Evolutionary conservation across 352 stramenopile species (phyloP).

Genomic region (Globisporangium cederbergense): DNA sequence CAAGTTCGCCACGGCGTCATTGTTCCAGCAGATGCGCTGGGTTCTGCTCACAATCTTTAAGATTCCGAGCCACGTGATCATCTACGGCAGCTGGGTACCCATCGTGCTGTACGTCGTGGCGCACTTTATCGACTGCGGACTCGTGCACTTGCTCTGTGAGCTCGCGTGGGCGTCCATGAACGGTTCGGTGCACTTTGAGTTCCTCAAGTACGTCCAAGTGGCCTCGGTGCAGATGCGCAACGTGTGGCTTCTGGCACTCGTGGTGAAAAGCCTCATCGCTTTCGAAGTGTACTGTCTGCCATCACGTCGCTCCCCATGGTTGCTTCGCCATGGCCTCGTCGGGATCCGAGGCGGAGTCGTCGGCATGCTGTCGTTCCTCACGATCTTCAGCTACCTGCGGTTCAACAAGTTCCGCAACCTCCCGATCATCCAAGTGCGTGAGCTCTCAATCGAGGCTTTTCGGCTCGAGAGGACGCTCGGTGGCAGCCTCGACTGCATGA

Average conservation of each 20-base stretch:
- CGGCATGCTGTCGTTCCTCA: not conserved
- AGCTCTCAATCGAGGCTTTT: not conserved
- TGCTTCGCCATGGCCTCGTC: not conserved
- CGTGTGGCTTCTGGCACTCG: slow-evolving; percentile 15
- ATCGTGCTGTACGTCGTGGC: slow-evolving; percentile 13
- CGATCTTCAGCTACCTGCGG: slow-evolving; percentile 8
- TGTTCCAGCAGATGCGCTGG: not conserved
- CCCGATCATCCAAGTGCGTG: not conserved
- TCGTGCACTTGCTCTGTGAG: slow-evolving; percentile 19
- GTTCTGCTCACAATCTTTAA: slow-evolving; percentile 11
- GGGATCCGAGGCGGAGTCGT: slow-evolving; percentile 4
- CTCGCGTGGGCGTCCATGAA: slow-evolving; percentile 15
- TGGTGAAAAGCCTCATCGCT: not conserved
- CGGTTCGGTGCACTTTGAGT: slow-evolving; percentile 19
- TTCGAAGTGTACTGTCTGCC: slow-evolving; percentile 1
- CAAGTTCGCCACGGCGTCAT: not conserved
- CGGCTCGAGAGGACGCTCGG: not conserved
- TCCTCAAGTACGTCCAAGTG: slow-evolving; percentile 16
- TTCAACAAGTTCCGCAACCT: not conserved
- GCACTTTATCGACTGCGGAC: slow-evolving; percentile 12
- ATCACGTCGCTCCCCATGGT: not conserved
- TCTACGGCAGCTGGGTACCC: slow-evolving; percentile 23
- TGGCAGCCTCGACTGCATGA: not conserved
- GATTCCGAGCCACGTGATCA: slow-evolving; percentile 19
- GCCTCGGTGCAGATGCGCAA: slow-evolving; percentile 21